Base-by-base conservation (phyloP, 108 stramenopile species). In the Cyclotella atomus region DNA sequence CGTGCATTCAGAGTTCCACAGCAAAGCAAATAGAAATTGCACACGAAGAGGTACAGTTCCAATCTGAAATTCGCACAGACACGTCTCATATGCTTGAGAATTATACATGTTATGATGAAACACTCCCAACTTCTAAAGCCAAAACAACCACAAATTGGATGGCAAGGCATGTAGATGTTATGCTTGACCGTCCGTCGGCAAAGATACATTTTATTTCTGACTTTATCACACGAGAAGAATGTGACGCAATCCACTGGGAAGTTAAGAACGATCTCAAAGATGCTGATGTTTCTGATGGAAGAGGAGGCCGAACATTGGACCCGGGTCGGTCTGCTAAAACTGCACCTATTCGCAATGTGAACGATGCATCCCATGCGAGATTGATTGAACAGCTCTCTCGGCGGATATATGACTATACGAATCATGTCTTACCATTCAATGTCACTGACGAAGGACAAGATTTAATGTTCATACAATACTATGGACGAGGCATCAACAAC, bases 211-310 rank as follows among this genome's bases (percentile, higher is more conserved):
- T 79, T 36, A 70, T 95, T 30, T 61, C 88, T 34, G 78, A 91
- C 64, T 97, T 97, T 67, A 91, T 97, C 47, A 71, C 82, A 1
- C 68, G 75, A 2, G 93, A 95, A 44, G 96, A 97, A 72, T 97
- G 96, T 68, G 68, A 65, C 1, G 91, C 88, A 19, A 84, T 97
- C 45, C 73, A 87, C 59, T 78, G 74, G 1, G 83, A 81, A 21
- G 91, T 89, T 21, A 59, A 64, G 36, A 80, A 79, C n/a, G 68
- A 50, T 0, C 72, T 97, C 25, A 88, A 92, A 56, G 57, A 76
- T 12, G 96, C 90, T 28, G 93, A 93, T 10, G 93, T 94, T 16
- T 93, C 96, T 29, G 88, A 90, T 78, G 93, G 91, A n/a, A 46
- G 82, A 0, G 96, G 93, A 30, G 91, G 90, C 19, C 77, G 78